Conservation (phyloP, 495 filamentous ascomycete genomes). For the Annulohypoxylon maeteangense region DNA sequence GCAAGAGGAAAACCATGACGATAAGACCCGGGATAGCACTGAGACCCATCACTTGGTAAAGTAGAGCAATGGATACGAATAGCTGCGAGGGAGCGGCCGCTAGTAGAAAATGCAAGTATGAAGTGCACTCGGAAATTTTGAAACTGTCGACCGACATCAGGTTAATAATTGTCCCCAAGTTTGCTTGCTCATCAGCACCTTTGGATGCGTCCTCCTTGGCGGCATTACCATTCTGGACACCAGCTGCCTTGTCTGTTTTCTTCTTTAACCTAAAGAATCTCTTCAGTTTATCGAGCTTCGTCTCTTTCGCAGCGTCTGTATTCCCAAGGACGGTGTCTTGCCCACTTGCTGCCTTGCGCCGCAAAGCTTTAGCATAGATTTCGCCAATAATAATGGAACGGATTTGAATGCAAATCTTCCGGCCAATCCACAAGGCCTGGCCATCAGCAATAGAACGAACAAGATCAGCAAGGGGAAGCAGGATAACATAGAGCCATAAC, state of each 20-base stretch:
- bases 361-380: conserved; percentile 96
- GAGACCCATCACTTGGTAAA: conserved; percentile 89
- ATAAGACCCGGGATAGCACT: conserved; percentile 94
- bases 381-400: conserved; percentile 97
- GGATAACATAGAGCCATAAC: conserved; percentile 94
- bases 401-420: conserved; percentile 91
- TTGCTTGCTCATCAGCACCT: conserved; percentile 76
- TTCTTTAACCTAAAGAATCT: conserved; percentile 70
- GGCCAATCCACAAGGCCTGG: conserved; percentile 92
- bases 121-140: conserved; percentile 93
- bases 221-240: conserved; percentile 43
- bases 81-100: conserved; percentile 87
- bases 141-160: conserved; percentile 99
- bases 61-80: conserved; percentile 71
- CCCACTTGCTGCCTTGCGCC: conserved; percentile 85
- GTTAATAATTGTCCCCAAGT: conserved; percentile 96
- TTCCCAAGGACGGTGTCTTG: conserved; percentile 73
- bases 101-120: conserved; percentile 91
- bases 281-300: conserved; percentile 61
- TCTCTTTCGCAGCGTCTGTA: conserved; percentile 54
- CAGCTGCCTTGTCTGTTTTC: conserved; percentile 56
- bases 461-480: conserved; percentile 83
- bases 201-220: conserved; percentile 49
- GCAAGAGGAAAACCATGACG: conserved; percentile 89
- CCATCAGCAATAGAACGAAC: conserved; percentile 81